Evolutionary conservation across 495 filamentous ascomycete species (phyloP).

Genomic region (Talaromyces stipitatus): DNA sequence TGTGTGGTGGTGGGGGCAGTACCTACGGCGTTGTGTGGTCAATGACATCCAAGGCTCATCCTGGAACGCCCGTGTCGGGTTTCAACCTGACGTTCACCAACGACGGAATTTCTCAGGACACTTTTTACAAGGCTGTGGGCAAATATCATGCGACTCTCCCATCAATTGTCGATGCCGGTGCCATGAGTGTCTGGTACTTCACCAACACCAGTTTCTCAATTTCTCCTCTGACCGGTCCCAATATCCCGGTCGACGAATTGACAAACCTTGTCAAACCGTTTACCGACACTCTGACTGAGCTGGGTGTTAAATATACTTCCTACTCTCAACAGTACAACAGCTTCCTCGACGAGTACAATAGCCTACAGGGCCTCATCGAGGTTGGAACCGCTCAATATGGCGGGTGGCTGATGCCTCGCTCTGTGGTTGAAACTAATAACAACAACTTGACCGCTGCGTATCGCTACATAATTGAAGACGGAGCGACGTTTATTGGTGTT

Average conservation of each 20-base stretch:
- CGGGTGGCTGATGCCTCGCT: conserved; percentile 50
- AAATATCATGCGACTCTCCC: conserved; percentile 33
- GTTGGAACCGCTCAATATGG: conserved; percentile 47
- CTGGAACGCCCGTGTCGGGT: conserved; percentile 27
- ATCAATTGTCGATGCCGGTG: conserved; percentile 41
- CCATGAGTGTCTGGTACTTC: conserved; percentile 43
- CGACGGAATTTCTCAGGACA: conserved; percentile 19
- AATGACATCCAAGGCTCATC: conserved; percentile 37
- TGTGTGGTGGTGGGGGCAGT: conserved; percentile 58
- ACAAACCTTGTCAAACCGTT: conserved; percentile 15
- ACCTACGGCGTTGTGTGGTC: conserved; percentile 58
- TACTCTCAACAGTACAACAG: conserved; percentile 23
- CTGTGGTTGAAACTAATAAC: conserved; percentile 42
- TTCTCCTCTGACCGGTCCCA: conserved; percentile 27
- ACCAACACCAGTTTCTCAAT: conserved; percentile 40
- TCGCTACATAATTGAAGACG: conserved; percentile 32
- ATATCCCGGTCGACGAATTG: conserved; percentile 22
- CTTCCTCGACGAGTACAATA: conserved; percentile 36
- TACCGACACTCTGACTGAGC: conserved; percentile 14
- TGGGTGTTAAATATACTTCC: conserved; percentile 21
- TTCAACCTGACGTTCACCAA: conserved; percentile 19
- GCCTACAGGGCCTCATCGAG: conserved; percentile 25
- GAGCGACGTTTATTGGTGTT: conserved; percentile 38
- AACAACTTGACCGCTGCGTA: conserved; percentile 30
- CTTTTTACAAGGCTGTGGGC: conserved; percentile 32